Base-by-base conservation (phyloP, 768 basidiomycete species). In the Epithele typhae region DNA sequence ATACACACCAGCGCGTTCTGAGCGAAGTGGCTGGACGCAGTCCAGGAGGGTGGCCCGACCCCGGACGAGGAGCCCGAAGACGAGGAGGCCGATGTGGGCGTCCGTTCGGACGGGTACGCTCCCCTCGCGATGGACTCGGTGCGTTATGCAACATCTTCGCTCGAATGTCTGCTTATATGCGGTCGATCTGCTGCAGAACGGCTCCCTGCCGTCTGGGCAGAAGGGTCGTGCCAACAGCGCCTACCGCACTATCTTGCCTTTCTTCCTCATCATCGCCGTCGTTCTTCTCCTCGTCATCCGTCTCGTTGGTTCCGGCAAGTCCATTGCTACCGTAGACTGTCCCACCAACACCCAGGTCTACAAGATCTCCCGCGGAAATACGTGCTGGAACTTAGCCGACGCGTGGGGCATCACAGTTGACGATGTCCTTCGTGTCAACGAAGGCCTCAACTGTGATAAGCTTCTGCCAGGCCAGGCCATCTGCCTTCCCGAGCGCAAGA, bases 201-300 rank as follows among this genome's bases (percentile, higher is more conserved):
- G 53, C 2, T 5, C 24, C 37, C 12, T 37, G n/a, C 33, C 24
- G 17, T 19, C 45, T 17, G 23, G 42, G 3, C 48, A 45, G 33
- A 45, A 37, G 48, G 32, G 37, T 37, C 51, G 47, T 32, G 43
- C 41, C 12, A 35, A 39, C 36, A 48, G 43, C 39, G 68, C 78
- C 5, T 84, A 84, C 56, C 75, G 77, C 19, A 74, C 79, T 0
- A 70, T 87, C 6, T 81, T 83, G 57, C 84, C 84, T 6, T 87
- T 85, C 68, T 82, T 85, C 69, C 78, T 87, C 47, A 74, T 84
- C 40, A 73, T 85, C 35, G 78, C 75, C 10, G 82, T 79, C 44
- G 49, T 78, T 17, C 71, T 87, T 33, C 70, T 87, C 11, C 74
- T 84, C 44, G 64, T 82, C 49, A 84, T 80, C 77, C 77, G 82